A percentile compares a stretch with the other conserved stretches of the same genome.
Conservation (phyloP, 106 monocot species). For the Dendrobium officinale region DNA sequence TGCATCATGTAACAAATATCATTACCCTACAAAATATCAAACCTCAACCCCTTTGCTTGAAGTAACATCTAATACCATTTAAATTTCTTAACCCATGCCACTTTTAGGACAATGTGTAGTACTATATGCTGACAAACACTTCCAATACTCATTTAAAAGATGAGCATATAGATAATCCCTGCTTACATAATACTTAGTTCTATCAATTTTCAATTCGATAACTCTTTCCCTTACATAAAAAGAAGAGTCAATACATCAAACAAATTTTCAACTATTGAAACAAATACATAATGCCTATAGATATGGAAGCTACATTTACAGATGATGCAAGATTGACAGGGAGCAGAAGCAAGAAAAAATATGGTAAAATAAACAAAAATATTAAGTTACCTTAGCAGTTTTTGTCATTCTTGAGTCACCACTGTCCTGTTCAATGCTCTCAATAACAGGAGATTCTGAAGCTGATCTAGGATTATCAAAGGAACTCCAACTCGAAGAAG, state of each 20-base stretch:
- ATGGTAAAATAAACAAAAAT: background rate
- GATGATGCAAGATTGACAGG: background rate
- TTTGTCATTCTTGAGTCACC: slow-evolving; percentile 56
- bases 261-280: background rate
- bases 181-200: background rate
- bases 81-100: background rate
- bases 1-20: too few relatives aligned
- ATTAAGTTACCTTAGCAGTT: slow-evolving; percentile 37
- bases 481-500: slow-evolving; percentile 64
- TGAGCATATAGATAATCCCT: background rate
- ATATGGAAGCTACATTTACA: background rate
- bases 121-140: background rate
- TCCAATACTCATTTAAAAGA: background rate
- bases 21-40: background rate
- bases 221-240: background rate
- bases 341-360: background rate
- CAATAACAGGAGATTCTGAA: slow-evolving; percentile 30
- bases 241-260: background rate
- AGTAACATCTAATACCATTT: background rate
- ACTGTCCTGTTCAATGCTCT: slow-evolving; percentile 58
- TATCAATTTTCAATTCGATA: background rate
- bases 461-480: slow-evolving; percentile 39
- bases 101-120: background rate
- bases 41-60: background rate
- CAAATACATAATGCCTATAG: background rate